These are phyloP conservation scores for Tricholoma sp. DNA, from an alignment of 768 basidiomycete species.

Conservation along the genomic window DNA sequence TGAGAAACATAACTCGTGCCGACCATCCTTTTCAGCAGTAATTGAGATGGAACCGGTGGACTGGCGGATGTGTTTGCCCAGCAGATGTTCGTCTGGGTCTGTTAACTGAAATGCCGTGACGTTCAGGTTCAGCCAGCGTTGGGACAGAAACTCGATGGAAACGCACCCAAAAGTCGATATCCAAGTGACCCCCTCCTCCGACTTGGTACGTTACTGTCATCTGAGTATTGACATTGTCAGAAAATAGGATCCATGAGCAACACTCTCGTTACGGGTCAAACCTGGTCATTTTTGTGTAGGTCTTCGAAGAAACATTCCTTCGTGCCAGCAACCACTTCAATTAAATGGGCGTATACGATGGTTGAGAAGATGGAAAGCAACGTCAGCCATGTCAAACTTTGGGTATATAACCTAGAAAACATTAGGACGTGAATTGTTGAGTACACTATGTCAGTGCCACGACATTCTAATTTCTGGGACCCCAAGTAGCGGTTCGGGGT, in stretches of 20 bases:
- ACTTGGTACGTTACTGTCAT: slow-evolving; percentile 99
- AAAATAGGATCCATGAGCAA: not conserved
- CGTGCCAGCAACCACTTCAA: slow-evolving; percentile 70
- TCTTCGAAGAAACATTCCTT: slow-evolving; percentile 98
- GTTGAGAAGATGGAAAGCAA: slow-evolving; percentile 36
- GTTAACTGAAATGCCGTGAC: slow-evolving; percentile 49
- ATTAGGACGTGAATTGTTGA: slow-evolving; percentile 1
- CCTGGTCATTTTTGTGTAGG: slow-evolving; percentile 87
- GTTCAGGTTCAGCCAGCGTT: not conserved
- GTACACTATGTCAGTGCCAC: not conserved
- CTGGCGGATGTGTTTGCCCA: slow-evolving; percentile 80
- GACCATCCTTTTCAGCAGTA: slow-evolving; percentile 82
- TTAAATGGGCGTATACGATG: slow-evolving; percentile 57
- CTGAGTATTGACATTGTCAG: slow-evolving; percentile 32
- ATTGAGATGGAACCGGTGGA: slow-evolving; percentile 87
- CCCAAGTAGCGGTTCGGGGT: slow-evolving; percentile 15
- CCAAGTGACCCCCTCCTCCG: slow-evolving; percentile 92
- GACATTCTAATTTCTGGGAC: slow-evolving; percentile 5
- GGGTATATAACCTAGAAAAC: slow-evolving; percentile 24
- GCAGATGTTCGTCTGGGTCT: slow-evolving; percentile 62
- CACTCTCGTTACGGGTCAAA: slow-evolving; percentile 19
- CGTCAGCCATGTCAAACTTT: slow-evolving; percentile 33
- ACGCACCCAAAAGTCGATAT: slow-evolving; percentile 94
- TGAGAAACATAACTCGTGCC: slow-evolving; percentile 96
- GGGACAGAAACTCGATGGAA: not conserved